phyloP scores from a whole-genome alignment of 2,329 filamentous ascomycete genomes.

The Spiromastix sp. region DNA sequence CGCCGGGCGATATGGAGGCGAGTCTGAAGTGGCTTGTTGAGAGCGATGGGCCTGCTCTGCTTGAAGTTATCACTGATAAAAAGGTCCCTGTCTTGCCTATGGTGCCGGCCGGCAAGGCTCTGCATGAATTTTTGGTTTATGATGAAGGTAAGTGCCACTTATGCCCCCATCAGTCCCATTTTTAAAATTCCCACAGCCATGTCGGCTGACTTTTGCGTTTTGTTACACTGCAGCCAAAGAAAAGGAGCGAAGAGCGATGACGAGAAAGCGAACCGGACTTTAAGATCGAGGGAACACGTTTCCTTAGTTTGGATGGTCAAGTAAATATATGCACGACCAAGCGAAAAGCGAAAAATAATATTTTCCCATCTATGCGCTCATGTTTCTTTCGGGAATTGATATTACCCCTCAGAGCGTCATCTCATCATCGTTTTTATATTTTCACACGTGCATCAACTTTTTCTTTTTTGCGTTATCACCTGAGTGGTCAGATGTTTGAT shows the following conservation, averaged over 20 bases:
- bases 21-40: conserved; percentile 82
- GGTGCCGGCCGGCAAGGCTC: conserved; percentile 76
- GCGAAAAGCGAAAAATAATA: too few relatives aligned
- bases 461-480: too few relatives aligned
- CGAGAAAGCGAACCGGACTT: neutral
- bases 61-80: conserved; percentile 83
- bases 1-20: conserved; percentile 66
- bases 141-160: conserved; percentile 38
- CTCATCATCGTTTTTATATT: too few relatives aligned
- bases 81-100: conserved; percentile 83
- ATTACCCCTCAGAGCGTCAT: too few relatives aligned
- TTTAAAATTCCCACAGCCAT: neutral
- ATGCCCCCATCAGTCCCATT: neutral
- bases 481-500: too few relatives aligned
- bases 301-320: too few relatives aligned
- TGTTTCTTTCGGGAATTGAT: too few relatives aligned
- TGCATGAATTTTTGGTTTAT: conserved; percentile 90
- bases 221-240: neutral
- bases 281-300: too few relatives aligned
- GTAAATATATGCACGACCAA: too few relatives aligned
- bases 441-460: too few relatives aligned
- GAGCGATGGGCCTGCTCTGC: conserved; percentile 77
- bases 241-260: neutral
- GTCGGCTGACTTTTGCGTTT: too few relatives aligned
- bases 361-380: too few relatives aligned